phyloP scores from a whole-genome alignment of 495 filamentous ascomycete genomes.

The Achaetomiella virescens region DNA sequence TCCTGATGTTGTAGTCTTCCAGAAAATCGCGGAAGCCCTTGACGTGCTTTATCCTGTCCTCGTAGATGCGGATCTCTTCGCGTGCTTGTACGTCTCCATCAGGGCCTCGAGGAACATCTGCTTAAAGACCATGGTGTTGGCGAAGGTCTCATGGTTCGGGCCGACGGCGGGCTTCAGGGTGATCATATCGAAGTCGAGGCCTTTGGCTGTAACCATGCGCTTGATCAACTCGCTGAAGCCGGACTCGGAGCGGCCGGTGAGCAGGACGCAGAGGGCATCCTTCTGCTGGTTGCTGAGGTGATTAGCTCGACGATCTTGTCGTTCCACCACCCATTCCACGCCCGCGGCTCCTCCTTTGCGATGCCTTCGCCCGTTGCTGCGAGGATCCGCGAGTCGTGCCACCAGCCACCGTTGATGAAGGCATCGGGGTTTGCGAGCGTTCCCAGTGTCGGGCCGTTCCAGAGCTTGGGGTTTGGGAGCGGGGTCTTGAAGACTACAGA shows the following conservation, averaged over 20 bases:
- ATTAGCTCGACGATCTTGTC: conserved; percentile 84
- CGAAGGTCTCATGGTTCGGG: conserved; percentile 67
- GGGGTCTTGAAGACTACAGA: conserved; percentile 78
- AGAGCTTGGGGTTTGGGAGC: conserved; percentile 81
- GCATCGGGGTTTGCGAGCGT: conserved; percentile 65
- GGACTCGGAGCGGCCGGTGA: conserved; percentile 79
- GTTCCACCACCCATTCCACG: conserved; percentile 97
- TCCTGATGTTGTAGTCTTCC: conserved; percentile 57
- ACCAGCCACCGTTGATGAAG: conserved; percentile 90
- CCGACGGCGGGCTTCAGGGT: conserved; percentile 79
- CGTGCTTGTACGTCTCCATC: conserved; percentile 73
- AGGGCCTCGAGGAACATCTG: conserved; percentile 71
- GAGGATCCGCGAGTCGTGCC: conserved; percentile 86
- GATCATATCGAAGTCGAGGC: conserved; percentile 82
- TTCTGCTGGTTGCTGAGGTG: conserved; percentile 77
- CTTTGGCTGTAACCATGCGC: conserved; percentile 71
- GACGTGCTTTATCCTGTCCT: conserved; percentile 56
- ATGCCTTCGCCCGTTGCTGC: conserved; percentile 78
- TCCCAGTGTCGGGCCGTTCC: conserved; percentile 70
- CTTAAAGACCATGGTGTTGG: conserved; percentile 82
- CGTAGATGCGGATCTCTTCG: conserved; percentile 73
- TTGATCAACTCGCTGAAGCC: conserved; percentile 75
- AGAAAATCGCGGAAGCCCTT: conserved; percentile 80
- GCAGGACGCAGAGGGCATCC: conserved; percentile 76
- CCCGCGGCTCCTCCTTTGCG: conserved; percentile 73